phyloP scores from a whole-genome alignment of 2,329 filamentous ascomycete species.

The Neopestalotiopsis rosae region DNA sequence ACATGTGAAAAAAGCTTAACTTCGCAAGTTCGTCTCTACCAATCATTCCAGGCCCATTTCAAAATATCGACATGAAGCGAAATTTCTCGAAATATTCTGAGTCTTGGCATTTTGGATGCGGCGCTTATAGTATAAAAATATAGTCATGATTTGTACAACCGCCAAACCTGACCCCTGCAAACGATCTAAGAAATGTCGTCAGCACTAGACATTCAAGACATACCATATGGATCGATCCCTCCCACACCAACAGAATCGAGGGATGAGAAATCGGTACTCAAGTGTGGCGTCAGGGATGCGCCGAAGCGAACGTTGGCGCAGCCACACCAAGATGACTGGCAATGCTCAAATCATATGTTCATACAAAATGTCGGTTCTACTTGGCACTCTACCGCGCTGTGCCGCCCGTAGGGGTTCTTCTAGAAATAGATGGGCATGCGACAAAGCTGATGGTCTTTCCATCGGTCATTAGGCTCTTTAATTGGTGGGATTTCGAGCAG shows the following conservation, averaged over 20 bases:
- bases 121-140: not conserved
- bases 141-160: not conserved
- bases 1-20: not conserved
- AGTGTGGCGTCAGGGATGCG: not conserved
- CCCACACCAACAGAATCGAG: not conserved
- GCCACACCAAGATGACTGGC: too few species aligned
- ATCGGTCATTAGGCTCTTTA: not conserved
- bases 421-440: not conserved
- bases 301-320: not conserved
- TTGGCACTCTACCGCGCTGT: too few species aligned
- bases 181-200: not conserved
- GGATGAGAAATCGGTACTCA: not conserved
- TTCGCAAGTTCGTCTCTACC: not conserved
- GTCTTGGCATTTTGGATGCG: too few species aligned
- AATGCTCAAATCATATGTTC: too few species aligned
- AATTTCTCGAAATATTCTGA: too few species aligned
- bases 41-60: not conserved
- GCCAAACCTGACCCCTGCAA: not conserved
- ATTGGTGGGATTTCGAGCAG: not conserved
- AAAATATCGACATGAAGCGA: too few species aligned
- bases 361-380: too few species aligned
- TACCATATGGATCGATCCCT: not conserved
- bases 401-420: too few species aligned
- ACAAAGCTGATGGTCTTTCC: not conserved
- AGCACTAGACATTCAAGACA: not conserved